phyloP scores from a whole-genome alignment of 148 eudicot species.

The Persicaria tinctoria region DNA sequence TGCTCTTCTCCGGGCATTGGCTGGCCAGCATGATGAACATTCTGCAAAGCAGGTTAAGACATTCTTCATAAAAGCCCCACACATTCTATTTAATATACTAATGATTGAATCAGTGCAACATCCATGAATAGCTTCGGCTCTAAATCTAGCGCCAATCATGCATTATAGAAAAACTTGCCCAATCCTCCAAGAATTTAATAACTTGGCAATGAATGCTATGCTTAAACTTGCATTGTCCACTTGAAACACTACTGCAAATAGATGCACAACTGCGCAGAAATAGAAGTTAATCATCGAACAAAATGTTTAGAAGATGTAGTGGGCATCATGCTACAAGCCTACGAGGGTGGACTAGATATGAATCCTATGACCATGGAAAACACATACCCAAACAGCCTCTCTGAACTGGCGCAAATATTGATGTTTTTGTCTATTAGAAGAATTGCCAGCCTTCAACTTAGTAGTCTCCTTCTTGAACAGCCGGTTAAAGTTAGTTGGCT shows the following conservation, averaged over 20 bases:
- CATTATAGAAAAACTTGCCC: background rate
- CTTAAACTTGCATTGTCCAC: background rate
- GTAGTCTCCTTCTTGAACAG: constrained; percentile 43
- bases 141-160: background rate
- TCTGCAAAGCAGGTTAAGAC: constrained; percentile 31
- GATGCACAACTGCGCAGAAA: background rate
- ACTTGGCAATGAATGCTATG: background rate
- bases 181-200: background rate
- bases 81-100: background rate
- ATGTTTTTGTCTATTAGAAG: constrained; percentile 39
- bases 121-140: background rate
- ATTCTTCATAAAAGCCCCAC: background rate
- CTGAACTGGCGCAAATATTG: constrained; percentile 56
- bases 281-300: background rate
- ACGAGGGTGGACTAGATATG: background rate
- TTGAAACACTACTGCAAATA: background rate
- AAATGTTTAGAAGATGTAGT: background rate
- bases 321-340: background rate
- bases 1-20: constrained; percentile 96
- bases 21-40: constrained; percentile 86
- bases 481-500: constrained; percentile 62
- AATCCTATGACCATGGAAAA: background rate
- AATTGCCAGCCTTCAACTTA: constrained; percentile 34
- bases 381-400: constrained; percentile 86
- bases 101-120: background rate